Conservation (phyloP, 208 protist species). For the Trypanosoma lewisi region DNA sequence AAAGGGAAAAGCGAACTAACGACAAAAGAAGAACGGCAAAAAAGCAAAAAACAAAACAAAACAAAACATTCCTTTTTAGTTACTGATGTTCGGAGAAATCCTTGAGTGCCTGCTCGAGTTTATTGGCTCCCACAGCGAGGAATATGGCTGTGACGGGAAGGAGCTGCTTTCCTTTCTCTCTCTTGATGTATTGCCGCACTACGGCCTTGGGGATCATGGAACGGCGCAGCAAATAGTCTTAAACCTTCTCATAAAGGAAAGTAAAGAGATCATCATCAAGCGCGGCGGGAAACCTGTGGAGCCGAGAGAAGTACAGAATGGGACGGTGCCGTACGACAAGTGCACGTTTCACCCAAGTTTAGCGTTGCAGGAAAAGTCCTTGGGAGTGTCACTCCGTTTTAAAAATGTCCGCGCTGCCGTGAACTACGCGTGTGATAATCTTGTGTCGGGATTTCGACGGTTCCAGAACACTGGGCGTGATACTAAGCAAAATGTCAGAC, state of each 20-base stretch:
- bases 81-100: constrained; percentile 54
- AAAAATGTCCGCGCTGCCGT: constrained; percentile 27
- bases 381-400: constrained; percentile 27
- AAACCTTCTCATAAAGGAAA: constrained; percentile 27
- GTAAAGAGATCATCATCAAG: constrained; percentile 14
- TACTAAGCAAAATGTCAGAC: constrained; percentile 15
- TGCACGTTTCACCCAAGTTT: constrained; percentile 19
- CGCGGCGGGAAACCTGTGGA: not conserved
- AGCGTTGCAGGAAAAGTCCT: constrained; percentile 24
- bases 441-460: constrained; percentile 34
- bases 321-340: constrained; percentile 21
- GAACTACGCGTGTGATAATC: constrained; percentile 47
- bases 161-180: constrained; percentile 71
- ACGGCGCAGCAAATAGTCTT: constrained; percentile 52
- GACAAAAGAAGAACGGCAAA: not conserved
- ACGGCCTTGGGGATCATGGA: constrained; percentile 36
- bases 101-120: constrained; percentile 59
- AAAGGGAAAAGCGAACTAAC: not conserved
- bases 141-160: constrained; percentile 42
- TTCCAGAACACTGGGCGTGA: constrained; percentile 12
- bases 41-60: not conserved
- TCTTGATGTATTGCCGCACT: constrained; percentile 57
- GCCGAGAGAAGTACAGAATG: constrained; percentile 1
- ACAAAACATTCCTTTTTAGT: constrained; percentile 1
- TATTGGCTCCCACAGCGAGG: constrained; percentile 51